Base-by-base conservation (phyloP, 305 asterid genomes). In the Fraxinus ornus region DNA sequence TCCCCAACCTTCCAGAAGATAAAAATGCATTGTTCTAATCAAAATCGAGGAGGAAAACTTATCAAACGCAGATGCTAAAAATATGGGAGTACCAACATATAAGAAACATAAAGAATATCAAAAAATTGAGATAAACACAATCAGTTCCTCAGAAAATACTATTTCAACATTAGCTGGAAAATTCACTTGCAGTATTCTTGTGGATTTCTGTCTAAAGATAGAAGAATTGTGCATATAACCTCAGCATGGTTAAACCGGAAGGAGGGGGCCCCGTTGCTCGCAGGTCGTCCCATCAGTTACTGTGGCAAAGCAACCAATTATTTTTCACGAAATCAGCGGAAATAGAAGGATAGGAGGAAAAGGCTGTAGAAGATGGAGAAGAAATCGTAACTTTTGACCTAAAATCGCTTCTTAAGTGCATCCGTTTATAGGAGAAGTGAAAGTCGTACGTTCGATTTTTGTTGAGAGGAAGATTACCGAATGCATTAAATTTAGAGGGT, bases 201-300 rank as follows among this genome's bases (percentile, higher is more conserved):
- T 12, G 44, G 32, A n/a, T 37, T 2, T 79, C 57, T 6, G 9
- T 21, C 70, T 17, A 73, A 37, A 52, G 33, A 73, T 76, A 55
- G 77, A 55, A 64, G 62, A 7, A 72, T 79, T 72, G 22, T 5
- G 78, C 55, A 66, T 76, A 30, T 70, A 44, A 94, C 99, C 99
- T 95, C 99, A 72, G 88, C 70, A n/a, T 92, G 83, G 84, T 92
- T 95, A 44, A 95, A 95, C 77, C 99, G 98, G 92, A 95, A 94
- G 70, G 97, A 89, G 37, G 98, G 98, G 39, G 93, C 98, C 82
- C 99, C 99, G 79, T 94, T 91, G 90, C 94, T 93, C 79, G 98
- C 97, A 74, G 97, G 97, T 73, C 99, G 91, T 57, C 99, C 99
- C 99, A 94, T 93, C 85, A 83, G 86, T 75, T 47, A 75, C 77